Percentiles rank a stretch among this genome's conserved stretches.
These are phyloP conservation scores for Escovopsis sp. DNA, from an alignment of 2,329 filamentous ascomycete species.

Conservation along the genomic window DNA sequence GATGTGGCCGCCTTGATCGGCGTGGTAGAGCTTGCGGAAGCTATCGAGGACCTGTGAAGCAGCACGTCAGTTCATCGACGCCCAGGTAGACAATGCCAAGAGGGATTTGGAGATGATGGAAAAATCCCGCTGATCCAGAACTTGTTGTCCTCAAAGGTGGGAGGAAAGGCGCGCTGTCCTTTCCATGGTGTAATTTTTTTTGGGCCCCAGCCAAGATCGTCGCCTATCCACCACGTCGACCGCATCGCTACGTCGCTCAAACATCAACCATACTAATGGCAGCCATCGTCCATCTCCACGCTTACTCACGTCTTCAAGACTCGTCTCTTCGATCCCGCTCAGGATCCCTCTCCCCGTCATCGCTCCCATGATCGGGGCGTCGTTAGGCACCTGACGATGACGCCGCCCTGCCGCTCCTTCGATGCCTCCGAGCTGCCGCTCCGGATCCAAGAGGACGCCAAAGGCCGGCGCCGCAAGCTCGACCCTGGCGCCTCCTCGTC, in stretches of 20 bases:
- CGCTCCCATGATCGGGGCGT: constrained; percentile 17
- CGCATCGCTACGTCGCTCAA: too few species aligned
- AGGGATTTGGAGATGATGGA: too few species aligned
- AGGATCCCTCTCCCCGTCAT: constrained; percentile 34
- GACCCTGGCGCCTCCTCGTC: constrained; percentile 11
- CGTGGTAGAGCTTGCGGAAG: constrained; percentile 6
- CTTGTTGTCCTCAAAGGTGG: too few species aligned
- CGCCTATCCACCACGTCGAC: too few species aligned
- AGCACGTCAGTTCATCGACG: neutral
- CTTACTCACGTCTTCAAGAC: constrained; percentile 43
- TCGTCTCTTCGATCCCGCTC: constrained; percentile 39
- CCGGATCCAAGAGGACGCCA: constrained; percentile 30
- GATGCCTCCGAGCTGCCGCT: constrained; percentile 33
- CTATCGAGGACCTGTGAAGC: constrained; percentile 11
- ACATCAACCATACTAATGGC: too few species aligned
- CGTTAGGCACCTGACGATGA: constrained; percentile 24
- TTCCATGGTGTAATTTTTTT: too few species aligned
- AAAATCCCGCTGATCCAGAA: too few species aligned
- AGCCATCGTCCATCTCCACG: constrained; percentile 10
- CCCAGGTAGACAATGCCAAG: too few species aligned
- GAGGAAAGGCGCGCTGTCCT: too few species aligned
- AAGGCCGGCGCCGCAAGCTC: constrained; percentile 38
- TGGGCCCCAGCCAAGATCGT: too few species aligned
- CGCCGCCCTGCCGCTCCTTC: constrained; percentile 42
- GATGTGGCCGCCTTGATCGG: neutral